Evolutionary conservation across 2,329 filamentous ascomycete genomes (phyloP).

Genomic region (Paecilomyces niveus): DNA sequence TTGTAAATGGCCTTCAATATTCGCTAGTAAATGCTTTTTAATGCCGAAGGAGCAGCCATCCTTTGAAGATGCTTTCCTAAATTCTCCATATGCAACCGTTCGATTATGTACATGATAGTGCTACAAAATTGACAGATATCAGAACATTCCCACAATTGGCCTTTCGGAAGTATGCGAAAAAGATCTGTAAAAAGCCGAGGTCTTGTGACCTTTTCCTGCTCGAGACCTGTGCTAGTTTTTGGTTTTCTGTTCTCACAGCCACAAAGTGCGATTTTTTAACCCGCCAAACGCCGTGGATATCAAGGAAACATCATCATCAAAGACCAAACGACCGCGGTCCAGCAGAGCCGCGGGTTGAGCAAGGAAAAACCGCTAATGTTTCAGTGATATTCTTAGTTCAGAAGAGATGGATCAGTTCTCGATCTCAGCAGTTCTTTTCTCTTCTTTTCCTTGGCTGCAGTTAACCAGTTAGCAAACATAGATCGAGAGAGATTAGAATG

Average conservation of each 20-base stretch:
- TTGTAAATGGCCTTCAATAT: neutral
- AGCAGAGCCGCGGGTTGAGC: neutral
- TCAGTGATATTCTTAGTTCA: slow-evolving; percentile 13
- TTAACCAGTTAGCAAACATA: neutral
- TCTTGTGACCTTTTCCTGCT: neutral
- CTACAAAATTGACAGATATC: neutral
- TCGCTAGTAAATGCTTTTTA: neutral
- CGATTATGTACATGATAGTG: slow-evolving; percentile 7
- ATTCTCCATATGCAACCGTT: neutral
- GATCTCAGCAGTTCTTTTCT: slow-evolving; percentile 61
- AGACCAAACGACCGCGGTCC: slow-evolving; percentile 13
- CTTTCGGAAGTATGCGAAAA: neutral
- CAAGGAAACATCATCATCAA: slow-evolving; percentile 22
- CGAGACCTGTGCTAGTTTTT: neutral
- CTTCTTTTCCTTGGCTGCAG: slow-evolving; percentile 58
- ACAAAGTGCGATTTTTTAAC: slow-evolving; percentile 22
- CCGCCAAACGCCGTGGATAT: slow-evolving; percentile 38
- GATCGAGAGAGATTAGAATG: slow-evolving; percentile 5
- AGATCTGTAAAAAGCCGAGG: neutral
- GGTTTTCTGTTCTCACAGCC: neutral
- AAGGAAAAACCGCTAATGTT: slow-evolving; percentile 6
- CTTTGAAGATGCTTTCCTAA: neutral
- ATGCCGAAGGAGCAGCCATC: neutral
- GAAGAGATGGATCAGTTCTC: slow-evolving; percentile 40
- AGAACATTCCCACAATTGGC: neutral